Base-by-base conservation (phyloP, 2,329 filamentous ascomycete genomes). In the Alternaria gansuensis region DNA sequence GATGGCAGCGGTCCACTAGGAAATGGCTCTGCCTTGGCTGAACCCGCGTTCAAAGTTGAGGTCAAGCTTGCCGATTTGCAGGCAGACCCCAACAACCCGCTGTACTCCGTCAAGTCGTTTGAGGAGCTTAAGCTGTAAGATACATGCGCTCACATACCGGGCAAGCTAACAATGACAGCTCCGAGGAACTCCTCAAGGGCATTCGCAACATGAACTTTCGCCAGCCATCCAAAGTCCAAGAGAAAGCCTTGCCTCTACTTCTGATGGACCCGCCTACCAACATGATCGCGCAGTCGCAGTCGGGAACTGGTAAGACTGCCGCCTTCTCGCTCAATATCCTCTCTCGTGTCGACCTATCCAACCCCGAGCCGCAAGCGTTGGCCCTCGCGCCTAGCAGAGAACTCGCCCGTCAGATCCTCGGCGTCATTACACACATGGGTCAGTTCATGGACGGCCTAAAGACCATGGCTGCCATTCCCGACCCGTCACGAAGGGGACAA, bases 251-350 rank as follows among this genome's bases (percentile, higher is more conserved):
- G 17, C 95, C 95, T 28, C 84, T 99, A 54, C 90, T 99, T 73
- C 86, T 99, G 64, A 82, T 86, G 69, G 84, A 97, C 74, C 94
- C 95, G n/a, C 90, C 94, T 0, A 85, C 85, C 65, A 98, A 98
- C 79, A 90, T 99, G 85, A 94, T 99, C 74, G 95, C 93, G 3
- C 95, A 99, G 80, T 99, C 95, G n/a, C 95, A 99, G 79, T 99
- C 95, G 2, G 95, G 95, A 69, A 99, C 95, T 21, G 95, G 95
- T 74, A 99, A 99, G 83, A 99, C 95, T 0, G 95, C 93, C 21
- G 95, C 95, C 23, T 99, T 99, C 77, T 91, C 95, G 44, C 89
- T 97, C 62, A 96, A 96, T 61, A 90, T 96, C 60, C 85, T 99
- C 39, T 91, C 91, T 58, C 92, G 95, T 63, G 81, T 98, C 74